Evolutionary conservation across 139 green algal genomes (phyloP).

Genomic region (Chlamydomonas urium): DNA sequence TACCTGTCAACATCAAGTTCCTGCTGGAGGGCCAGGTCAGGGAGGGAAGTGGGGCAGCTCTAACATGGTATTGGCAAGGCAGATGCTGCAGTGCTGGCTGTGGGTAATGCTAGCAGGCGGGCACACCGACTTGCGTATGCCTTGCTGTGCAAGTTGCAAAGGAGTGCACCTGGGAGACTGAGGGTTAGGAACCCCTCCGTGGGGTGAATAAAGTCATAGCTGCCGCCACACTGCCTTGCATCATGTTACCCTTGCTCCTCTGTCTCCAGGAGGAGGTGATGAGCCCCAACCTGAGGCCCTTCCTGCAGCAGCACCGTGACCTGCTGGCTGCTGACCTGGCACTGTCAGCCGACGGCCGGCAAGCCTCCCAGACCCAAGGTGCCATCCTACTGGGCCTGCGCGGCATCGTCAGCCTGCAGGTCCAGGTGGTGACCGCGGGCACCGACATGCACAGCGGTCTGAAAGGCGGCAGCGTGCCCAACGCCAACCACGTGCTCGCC

Average conservation of each 20-base stretch:
- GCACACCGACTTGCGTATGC: too few species aligned
- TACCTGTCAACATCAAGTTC: slow-evolving; percentile 39
- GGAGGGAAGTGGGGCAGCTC: too few species aligned
- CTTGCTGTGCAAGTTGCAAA: too few species aligned
- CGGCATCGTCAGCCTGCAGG: not conserved
- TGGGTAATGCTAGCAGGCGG: too few species aligned
- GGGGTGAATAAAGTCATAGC: too few species aligned
- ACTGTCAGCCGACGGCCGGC: slow-evolving; percentile 60
- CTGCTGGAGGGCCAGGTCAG: slow-evolving; percentile 32
- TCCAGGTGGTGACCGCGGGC: not conserved
- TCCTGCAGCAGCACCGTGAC: slow-evolving; percentile 41
- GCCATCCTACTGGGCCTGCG: slow-evolving; percentile 43
- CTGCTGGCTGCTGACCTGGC: slow-evolving; percentile 45
- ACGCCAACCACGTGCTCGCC: slow-evolving; percentile 47
- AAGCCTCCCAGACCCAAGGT: slow-evolving; percentile 34
- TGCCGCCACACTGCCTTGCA: too few species aligned
- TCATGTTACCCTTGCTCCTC: too few species aligned
- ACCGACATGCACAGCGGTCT: slow-evolving; percentile 33
- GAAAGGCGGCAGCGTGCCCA: slow-evolving; percentile 58
- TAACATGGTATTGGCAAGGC: too few species aligned
- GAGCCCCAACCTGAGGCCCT: slow-evolving; percentile 28
- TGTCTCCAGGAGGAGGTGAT: slow-evolving; percentile 37
- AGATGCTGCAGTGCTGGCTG: too few species aligned
- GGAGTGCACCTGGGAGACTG: too few species aligned
- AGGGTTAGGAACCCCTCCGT: too few species aligned